Evolutionary conservation across 2,329 filamentous ascomycete species (phyloP).

Genomic region (Didymella segeticola): DNA sequence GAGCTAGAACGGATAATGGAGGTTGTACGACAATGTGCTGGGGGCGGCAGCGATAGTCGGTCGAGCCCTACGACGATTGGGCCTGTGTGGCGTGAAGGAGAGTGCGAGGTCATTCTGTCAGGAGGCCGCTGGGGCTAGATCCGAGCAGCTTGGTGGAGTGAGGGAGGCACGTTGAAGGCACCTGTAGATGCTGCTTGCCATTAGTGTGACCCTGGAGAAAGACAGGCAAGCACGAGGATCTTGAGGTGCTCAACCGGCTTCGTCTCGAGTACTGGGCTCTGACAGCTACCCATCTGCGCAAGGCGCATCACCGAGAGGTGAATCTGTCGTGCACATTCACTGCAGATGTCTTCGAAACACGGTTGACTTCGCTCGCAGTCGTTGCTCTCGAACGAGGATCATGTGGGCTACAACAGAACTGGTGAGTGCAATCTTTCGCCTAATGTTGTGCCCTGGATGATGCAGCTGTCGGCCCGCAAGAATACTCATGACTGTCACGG

Average conservation of each 20-base stretch:
- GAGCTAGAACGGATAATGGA: not conserved
- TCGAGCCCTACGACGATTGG: conserved; percentile 22
- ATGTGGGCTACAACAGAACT: not conserved
- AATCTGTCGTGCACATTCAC: not conserved
- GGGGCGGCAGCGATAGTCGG: conserved; percentile 24
- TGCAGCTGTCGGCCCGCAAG: not conserved
- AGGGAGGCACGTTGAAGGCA: not conserved
- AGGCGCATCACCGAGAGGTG: not conserved
- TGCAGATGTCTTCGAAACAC: not conserved
- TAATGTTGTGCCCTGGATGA: not conserved
- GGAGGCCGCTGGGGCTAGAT: not conserved
- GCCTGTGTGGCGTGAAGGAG: conserved; percentile 32
- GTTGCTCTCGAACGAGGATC: not conserved
- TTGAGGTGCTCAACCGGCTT: not conserved
- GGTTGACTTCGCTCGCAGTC: not conserved
- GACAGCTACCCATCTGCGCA: not conserved
- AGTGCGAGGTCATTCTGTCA: not conserved
- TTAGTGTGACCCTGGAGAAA: not conserved
- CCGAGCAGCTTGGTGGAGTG: not conserved
- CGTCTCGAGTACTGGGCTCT: not conserved
- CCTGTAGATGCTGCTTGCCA: not conserved
- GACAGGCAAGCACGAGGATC: conserved; percentile 2
- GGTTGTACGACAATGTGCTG: conserved; percentile 36
- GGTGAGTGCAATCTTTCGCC: not conserved
- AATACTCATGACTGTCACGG: not conserved